Base-by-base conservation (phyloP, 2,329 filamentous ascomycete species). In the Pestalotiopsis fici region DNA sequence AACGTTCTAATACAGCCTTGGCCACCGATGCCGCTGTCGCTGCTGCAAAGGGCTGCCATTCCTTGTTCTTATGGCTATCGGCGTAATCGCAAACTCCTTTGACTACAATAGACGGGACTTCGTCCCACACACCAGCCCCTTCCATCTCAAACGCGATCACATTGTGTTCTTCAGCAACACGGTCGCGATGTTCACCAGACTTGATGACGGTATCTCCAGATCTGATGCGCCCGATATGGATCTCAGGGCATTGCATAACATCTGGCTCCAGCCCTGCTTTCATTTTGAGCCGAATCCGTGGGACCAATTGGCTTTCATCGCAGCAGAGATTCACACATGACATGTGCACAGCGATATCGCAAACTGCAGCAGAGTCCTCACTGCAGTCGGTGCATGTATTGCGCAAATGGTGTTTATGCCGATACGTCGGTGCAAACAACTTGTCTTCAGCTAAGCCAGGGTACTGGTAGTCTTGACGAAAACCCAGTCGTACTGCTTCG, bases 121-220 rank as follows among this genome's bases (percentile, higher is more conserved):
- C 37, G 18, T 39, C 62, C 27, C 39, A 39, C 39, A 65, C 47
- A 11, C 62, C 62, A 12, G 62, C 62, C 4, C 31, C 50, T 18
- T 65, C 62, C 62, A 65, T 65, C 50, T 65, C 62, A 57, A 65
- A 47, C 2, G 28, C 47, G 21, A 39, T 63, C 11, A 35, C 57
- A 7, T 21, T 21, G 9, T 60, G 11, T 39, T 23, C 18, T n/a
- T 28, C 27, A 13, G 31, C 21, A 18, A 67, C 64, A 13, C 50
- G 7, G 11, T 67, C 65, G 9, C 43, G 27, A 15, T 37, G 23
- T 57, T 39, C 23, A 23, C 59, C 59, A 3, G 62, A 39, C 28
- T 62, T 27, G 21, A 67, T 47, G 1, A 64, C 28, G 11, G 60
- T 23, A 23, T 64, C 47, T 9, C 65, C 21, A 5, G 59, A 63